Percentiles rank a stretch among this genome's conserved stretches.
Evolutionary conservation across 1,284 basidiomycete genomes (phyloP).

Genomic region (Schizopora paradoxa): DNA sequence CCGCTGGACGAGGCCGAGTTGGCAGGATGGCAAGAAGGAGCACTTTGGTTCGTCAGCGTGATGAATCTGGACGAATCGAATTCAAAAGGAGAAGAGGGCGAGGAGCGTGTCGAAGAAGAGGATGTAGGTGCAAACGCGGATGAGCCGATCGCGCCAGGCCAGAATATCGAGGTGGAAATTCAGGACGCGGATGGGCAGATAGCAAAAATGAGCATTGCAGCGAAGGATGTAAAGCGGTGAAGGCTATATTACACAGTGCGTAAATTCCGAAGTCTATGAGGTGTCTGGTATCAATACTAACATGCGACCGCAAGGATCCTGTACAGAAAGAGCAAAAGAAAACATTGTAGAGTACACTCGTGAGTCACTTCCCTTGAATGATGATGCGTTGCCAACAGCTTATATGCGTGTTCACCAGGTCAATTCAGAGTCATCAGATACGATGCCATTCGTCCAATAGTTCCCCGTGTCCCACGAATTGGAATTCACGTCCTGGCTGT

Average conservation of each 20-base stretch:
- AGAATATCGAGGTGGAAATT: conserved; percentile 56
- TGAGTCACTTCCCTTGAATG: no score
- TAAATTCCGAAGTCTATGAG: background rate
- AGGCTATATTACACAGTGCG: background rate
- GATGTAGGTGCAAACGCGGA: conserved; percentile 32
- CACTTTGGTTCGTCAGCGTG: conserved; percentile 68
- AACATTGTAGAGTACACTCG: no score
- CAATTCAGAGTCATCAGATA: no score
- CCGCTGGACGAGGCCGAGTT: conserved; percentile 74
- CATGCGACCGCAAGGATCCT: no score
- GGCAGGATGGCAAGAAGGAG: conserved; percentile 74
- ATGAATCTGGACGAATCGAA: conserved; percentile 54
- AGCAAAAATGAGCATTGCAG: conserved; percentile 50
- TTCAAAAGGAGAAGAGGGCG: conserved; percentile 16
- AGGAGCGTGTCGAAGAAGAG: conserved; percentile 34
- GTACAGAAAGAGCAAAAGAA: no score
- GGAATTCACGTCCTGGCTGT: no score
- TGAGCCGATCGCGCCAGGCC: conserved; percentile 22
- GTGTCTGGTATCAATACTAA: no score
- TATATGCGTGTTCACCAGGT: no score
- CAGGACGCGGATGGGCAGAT: conserved; percentile 61
- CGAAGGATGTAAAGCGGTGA: background rate
- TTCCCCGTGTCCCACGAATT: no score
- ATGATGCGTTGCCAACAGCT: no score
- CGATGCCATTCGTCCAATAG: no score